These are phyloP conservation scores for Ilyonectria mors-panacis DNA, from an alignment of 2,329 filamentous ascomycete genomes.

Conservation along the genomic window DNA sequence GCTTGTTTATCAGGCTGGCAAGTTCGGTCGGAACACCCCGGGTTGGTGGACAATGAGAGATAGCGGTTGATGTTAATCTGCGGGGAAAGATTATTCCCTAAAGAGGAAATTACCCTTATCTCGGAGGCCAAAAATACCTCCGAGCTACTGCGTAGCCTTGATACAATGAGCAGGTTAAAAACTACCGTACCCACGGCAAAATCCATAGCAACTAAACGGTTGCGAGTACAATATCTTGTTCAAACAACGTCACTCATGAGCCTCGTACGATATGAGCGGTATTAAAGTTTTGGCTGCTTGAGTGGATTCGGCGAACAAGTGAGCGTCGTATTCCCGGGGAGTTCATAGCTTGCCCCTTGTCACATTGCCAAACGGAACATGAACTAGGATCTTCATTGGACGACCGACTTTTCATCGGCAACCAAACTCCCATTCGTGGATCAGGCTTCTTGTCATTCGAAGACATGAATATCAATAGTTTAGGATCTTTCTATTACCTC, in stretches of 20 bases:
- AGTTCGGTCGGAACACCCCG: background rate
- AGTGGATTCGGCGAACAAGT: background rate
- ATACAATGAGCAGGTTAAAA: background rate
- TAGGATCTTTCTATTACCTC: background rate
- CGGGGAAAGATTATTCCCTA: background rate
- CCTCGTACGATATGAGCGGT: background rate
- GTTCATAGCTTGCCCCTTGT: background rate
- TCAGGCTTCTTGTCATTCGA: background rate
- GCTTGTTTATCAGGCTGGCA: background rate
- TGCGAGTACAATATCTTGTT: background rate
- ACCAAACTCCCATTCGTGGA: background rate
- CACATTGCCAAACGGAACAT: background rate
- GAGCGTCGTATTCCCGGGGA: background rate
- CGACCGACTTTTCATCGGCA: background rate
- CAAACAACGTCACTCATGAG: background rate
- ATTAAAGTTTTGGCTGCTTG: background rate
- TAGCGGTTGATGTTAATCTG: background rate
- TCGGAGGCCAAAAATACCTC: background rate
- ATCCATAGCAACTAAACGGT: background rate
- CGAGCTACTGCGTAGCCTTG: background rate
- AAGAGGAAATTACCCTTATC: background rate
- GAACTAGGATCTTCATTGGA: background rate
- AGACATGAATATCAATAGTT: background rate
- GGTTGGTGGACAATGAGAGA: background rate
- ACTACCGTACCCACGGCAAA: background rate